These are phyloP conservation scores for Ceratopteris richardii DNA, from an alignment of 75 land plant species.

Conservation along the genomic window DNA sequence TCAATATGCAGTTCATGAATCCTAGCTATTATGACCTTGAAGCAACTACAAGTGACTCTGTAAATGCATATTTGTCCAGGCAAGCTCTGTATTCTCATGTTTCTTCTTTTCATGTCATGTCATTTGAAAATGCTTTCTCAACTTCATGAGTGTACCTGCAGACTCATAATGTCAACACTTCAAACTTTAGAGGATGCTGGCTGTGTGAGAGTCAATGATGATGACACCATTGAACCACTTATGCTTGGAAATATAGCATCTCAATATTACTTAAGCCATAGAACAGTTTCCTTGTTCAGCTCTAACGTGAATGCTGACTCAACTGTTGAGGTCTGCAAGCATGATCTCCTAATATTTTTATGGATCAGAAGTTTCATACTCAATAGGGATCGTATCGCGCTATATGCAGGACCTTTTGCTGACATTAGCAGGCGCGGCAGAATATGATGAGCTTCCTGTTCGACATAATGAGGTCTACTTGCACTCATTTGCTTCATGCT, in stretches of 20 bases:
- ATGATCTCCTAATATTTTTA: not conserved
- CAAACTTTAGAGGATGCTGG: slow-evolving; percentile 93
- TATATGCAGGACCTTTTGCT: slow-evolving; percentile 57
- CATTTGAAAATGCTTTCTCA: slow-evolving; percentile 1
- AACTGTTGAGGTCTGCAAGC: slow-evolving; percentile 61
- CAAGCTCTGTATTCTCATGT: slow-evolving; percentile 8
- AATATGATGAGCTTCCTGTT: slow-evolving; percentile 96
- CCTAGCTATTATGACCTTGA: slow-evolving; percentile 90
- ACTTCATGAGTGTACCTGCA: slow-evolving; percentile 11
- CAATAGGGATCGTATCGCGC: not conserved
- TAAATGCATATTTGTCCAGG: slow-evolving; percentile 82
- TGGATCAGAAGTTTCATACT: not conserved
- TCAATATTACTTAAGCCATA: slow-evolving; percentile 84
- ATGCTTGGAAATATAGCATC: slow-evolving; percentile 94
- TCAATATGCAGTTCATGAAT: slow-evolving; percentile 71
- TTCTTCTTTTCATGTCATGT: not conserved
- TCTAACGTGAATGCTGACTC: slow-evolving; percentile 66
- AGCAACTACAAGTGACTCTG: slow-evolving; percentile 35
- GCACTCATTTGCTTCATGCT: not conserved
- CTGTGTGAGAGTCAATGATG: slow-evolving; percentile 69
- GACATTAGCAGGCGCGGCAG: slow-evolving; percentile 82
- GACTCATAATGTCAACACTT: slow-evolving; percentile 66
- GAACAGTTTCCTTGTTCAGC: slow-evolving; percentile 84
- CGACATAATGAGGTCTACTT: slow-evolving; percentile 97
- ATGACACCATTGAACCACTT: slow-evolving; percentile 59